These are phyloP conservation scores for Kwoniella sp. DNA, from an alignment of 768 basidiomycete species.

Conservation along the genomic window DNA sequence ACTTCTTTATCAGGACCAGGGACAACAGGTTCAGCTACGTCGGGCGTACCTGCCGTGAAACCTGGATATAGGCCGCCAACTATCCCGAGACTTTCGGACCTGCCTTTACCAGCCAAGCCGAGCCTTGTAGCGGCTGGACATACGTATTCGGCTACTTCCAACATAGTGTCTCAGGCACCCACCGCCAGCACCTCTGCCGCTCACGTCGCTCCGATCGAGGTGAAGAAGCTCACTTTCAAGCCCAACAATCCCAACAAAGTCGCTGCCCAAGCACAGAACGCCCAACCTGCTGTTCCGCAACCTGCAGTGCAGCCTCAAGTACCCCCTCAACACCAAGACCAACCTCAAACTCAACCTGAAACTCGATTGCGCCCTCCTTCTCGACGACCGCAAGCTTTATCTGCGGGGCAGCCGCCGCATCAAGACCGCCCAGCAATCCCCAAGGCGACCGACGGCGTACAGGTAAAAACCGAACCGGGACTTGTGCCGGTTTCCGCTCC, in stretches of 20 bases:
- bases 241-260: slow-evolving; percentile 14
- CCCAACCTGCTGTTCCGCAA: neutral
- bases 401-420: no score
- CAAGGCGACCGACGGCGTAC: neutral
- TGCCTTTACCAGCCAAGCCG: neutral
- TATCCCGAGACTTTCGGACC: neutral
- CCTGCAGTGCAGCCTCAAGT: neutral
- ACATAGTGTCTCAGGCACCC: no score
- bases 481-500: no score
- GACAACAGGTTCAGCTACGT: neutral
- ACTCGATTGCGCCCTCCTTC: no score
- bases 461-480: slow-evolving; percentile 6
- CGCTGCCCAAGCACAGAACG: neutral
- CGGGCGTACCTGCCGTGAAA: neutral
- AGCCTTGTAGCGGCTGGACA: no score
- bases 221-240: slow-evolving; percentile 20
- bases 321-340: neutral
- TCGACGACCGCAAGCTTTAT: no score
- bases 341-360: neutral
- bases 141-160: no score
- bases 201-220: neutral
- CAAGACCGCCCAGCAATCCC: neutral
- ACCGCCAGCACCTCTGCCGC: neutral
- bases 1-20: no score
- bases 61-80: neutral